Percentiles rank a stretch among this genome's conserved stretches.
These are phyloP conservation scores for Microcyclospora tardicrescens DNA, from an alignment of 2,329 filamentous ascomycete species.

Conservation along the genomic window DNA sequence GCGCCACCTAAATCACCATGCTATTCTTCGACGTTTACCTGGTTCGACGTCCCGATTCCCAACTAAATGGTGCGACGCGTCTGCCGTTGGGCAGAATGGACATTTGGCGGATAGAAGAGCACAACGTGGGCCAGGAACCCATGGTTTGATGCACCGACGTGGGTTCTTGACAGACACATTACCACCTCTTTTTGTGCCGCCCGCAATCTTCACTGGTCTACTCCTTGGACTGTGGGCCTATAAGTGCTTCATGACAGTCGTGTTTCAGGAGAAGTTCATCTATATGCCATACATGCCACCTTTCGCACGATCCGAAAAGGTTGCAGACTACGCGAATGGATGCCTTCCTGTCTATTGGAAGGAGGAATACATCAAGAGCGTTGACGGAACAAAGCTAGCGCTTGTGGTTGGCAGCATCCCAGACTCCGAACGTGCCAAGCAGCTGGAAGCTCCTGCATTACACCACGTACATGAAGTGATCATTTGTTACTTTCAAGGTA, in stretches of 20 bases:
- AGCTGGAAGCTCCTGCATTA: not conserved
- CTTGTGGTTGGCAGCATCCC: constrained; percentile 38
- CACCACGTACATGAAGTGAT: constrained; percentile 19
- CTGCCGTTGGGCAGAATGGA: no score
- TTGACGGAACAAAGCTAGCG: constrained; percentile 53
- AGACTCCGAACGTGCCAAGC: not conserved
- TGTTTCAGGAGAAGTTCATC: constrained; percentile 71
- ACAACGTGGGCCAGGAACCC: no score
- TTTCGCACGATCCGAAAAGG: constrained; percentile 52
- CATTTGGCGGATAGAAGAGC: no score
- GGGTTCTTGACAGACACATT: constrained; percentile 20
- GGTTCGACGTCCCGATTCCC: no score
- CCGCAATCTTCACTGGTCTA: constrained; percentile 52
- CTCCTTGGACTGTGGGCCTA: constrained; percentile 50
- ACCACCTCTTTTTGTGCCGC: constrained; percentile 45
- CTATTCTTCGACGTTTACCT: no score
- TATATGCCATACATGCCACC: constrained; percentile 68
- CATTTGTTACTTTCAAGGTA: constrained; percentile 39
- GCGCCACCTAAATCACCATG: no score
- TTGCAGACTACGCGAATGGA: constrained; percentile 47
- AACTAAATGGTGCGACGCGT: no score
- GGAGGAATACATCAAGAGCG: constrained; percentile 46
- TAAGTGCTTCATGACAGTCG: constrained; percentile 59
- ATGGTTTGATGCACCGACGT: no score
- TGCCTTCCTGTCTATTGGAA: constrained; percentile 54